These are phyloP conservation scores for Sporisorium sorghi DNA, from an alignment of 1,284 basidiomycete genomes.

Conservation along the genomic window DNA sequence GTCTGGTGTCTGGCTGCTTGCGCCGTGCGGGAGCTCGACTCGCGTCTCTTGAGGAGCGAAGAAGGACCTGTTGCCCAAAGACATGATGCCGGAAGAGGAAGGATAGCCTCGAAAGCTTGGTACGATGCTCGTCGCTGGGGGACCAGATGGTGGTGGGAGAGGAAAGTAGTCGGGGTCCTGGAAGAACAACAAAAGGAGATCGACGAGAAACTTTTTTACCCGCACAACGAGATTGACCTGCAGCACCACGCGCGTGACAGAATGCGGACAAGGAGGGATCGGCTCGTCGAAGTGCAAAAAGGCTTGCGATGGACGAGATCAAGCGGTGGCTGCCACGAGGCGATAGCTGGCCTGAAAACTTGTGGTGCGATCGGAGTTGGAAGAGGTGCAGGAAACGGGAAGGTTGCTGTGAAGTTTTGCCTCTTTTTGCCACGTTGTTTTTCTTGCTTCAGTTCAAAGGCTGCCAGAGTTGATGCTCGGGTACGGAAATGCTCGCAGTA, in stretches of 20 bases:
- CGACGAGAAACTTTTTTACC: slow-evolving; percentile 13
- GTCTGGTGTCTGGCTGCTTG: slow-evolving; percentile 35
- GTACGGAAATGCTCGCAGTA: not conserved
- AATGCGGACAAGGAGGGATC: slow-evolving; percentile 5
- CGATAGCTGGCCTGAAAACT: slow-evolving; percentile 1
- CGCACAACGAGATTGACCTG: slow-evolving; percentile 3
- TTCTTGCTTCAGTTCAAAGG: too few species aligned
- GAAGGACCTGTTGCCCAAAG: slow-evolving; percentile 51
- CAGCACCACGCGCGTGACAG: not conserved
- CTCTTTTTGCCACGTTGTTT: too few species aligned
- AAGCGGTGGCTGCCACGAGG: slow-evolving; percentile 8
- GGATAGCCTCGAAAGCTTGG: not conserved
- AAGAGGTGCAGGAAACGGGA: slow-evolving; percentile 30
- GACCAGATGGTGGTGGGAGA: slow-evolving; percentile 13
- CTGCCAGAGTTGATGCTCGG: too few species aligned
- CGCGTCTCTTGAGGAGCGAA: slow-evolving; percentile 51
- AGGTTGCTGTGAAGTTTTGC: not conserved
- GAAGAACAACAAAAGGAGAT: slow-evolving; percentile 1
- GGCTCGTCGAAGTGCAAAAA: not conserved
- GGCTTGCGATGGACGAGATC: too few species aligned
- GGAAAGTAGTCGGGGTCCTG: not conserved
- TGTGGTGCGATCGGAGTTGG: slow-evolving; percentile 22
- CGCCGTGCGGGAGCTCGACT: slow-evolving; percentile 41
- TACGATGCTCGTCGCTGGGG: not conserved
- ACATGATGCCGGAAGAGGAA: slow-evolving; percentile 19